Percentiles rank a stretch among this genome's conserved stretches.
These are phyloP conservation scores for Cladophialophora yegresii DNA, from an alignment of 2,329 filamentous ascomycete species.

Conservation along the genomic window DNA sequence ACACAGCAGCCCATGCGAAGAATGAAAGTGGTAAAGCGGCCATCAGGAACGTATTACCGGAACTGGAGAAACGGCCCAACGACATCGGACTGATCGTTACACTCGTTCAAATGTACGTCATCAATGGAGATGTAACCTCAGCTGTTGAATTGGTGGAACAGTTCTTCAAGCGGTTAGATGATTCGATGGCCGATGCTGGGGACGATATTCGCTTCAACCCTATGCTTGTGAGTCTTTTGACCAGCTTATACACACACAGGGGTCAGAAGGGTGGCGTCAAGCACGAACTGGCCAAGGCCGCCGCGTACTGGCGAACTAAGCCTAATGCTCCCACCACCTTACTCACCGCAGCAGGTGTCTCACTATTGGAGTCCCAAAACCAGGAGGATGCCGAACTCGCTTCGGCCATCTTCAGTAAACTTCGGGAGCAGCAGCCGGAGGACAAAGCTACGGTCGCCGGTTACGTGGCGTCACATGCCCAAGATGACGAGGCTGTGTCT, in stretches of 20 bases:
- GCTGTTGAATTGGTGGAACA: slow-evolving; percentile 74
- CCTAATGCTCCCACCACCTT: slow-evolving; percentile 64
- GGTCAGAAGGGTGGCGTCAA: slow-evolving; percentile 72
- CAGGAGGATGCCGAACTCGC: slow-evolving; percentile 69
- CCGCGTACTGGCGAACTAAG: slow-evolving; percentile 74
- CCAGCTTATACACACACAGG: slow-evolving; percentile 76
- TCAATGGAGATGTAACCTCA: slow-evolving; percentile 68
- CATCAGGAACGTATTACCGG: slow-evolving; percentile 67
- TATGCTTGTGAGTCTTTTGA: slow-evolving; percentile 76
- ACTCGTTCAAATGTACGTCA: slow-evolving; percentile 77
- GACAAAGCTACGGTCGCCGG: slow-evolving; percentile 76
- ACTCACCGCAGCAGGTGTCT: slow-evolving; percentile 77
- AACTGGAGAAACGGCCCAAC: slow-evolving; percentile 72
- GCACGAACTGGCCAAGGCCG: slow-evolving; percentile 74
- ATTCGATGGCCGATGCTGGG: slow-evolving; percentile 57
- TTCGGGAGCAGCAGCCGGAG: slow-evolving; percentile 63
- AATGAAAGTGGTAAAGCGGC: slow-evolving; percentile 65
- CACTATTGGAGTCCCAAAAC: slow-evolving; percentile 74
- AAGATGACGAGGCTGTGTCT: slow-evolving; percentile 51
- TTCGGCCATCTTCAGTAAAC: slow-evolving; percentile 73
- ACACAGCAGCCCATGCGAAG: slow-evolving; percentile 71
- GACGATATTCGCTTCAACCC: slow-evolving; percentile 77
- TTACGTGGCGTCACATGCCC: slow-evolving; percentile 78
- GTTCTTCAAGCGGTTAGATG: slow-evolving; percentile 72
- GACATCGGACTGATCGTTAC: slow-evolving; percentile 81